Evolutionary conservation across 331 rosid species (phyloP), one percentile per base, ranked within the genome.

Genomic region (Erythrophleum ivorense): DNA sequence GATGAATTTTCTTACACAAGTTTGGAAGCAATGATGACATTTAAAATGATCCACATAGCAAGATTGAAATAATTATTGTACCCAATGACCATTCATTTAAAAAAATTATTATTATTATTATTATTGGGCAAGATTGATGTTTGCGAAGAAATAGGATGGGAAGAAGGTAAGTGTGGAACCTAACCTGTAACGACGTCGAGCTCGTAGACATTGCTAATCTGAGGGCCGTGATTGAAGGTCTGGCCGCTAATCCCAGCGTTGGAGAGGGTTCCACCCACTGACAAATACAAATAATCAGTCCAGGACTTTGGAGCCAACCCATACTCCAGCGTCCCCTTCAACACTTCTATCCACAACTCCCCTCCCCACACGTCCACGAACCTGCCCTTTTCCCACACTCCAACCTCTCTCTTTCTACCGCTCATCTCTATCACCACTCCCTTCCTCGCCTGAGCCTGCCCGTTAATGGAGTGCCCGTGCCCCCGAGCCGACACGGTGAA

Each of bases 311-410:
- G 98, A 0, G 99, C 97, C 24, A 93, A 38, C 15, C 97, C 99
- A 79, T 91, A 31, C 55, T 77, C 84, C 29, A 92, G 60, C 24
- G 98, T 91, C 0, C 81, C 77, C 81, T 38, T 85, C 82, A 95
- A 62, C 43, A 95, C 95, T 0, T 91, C 81, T 69, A 93, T 95
- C 99, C 99, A 95, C 75, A 93, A 69, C 71, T 91, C 92, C 6
- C 99, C 99, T 16, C 99, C 99, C 99, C 99, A 96, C 48, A 90
- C 95, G 14, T 96, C 99, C 57, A 87, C 97, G 46, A 85, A 93
- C 87, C 69, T 78, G 63, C 72, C 94, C 66, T 80, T 60, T 87
- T 85, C 88, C 8, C 75, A 64, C 16, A 93, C 94, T 21, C 53
- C 46, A 3, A 86, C 29, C 2, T 33, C n/a, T 10, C 8, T n/a